These are phyloP conservation scores for Pseudocercospora macadamiae DNA, from an alignment of 2,329 filamentous ascomycete genomes.

Conservation along the genomic window DNA sequence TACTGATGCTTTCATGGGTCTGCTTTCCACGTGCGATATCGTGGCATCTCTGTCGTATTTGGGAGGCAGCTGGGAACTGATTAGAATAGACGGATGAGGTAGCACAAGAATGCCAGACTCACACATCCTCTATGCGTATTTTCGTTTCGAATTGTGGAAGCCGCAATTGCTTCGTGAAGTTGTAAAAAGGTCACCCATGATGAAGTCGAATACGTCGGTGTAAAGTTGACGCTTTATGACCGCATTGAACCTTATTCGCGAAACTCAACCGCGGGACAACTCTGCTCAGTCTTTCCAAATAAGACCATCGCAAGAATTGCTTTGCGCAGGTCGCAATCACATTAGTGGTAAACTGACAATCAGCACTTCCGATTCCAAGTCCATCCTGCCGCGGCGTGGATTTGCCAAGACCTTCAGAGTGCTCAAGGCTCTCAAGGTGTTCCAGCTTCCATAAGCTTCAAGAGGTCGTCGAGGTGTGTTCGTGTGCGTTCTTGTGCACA, in stretches of 20 bases:
- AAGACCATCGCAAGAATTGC: background rate
- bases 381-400: too few species aligned
- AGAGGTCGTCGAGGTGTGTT: too few species aligned
- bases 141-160: too few species aligned
- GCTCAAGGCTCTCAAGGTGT: too few species aligned
- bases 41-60: slow-evolving; percentile 20
- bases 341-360: too few species aligned
- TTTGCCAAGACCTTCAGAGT: too few species aligned
- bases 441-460: too few species aligned
- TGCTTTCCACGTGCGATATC: slow-evolving; percentile 10
- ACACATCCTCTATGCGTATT: too few species aligned
- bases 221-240: slow-evolving; percentile 2
- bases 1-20: slow-evolving; percentile 11
- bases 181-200: background rate
- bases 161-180: background rate
- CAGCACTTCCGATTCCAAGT: too few species aligned
- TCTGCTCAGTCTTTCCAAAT: background rate
- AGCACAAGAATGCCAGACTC: background rate
- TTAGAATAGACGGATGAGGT: too few species aligned
- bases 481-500: too few species aligned
- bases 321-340: too few species aligned
- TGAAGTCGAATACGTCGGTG: background rate
- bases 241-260: background rate
- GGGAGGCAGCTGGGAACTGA: slow-evolving; percentile 15
- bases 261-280: background rate